Percentiles rank a stretch among this genome's conserved stretches.
phyloP scores from a whole-genome alignment of 176 grass and related monocot genomes.

The Carex kokanica region DNA sequence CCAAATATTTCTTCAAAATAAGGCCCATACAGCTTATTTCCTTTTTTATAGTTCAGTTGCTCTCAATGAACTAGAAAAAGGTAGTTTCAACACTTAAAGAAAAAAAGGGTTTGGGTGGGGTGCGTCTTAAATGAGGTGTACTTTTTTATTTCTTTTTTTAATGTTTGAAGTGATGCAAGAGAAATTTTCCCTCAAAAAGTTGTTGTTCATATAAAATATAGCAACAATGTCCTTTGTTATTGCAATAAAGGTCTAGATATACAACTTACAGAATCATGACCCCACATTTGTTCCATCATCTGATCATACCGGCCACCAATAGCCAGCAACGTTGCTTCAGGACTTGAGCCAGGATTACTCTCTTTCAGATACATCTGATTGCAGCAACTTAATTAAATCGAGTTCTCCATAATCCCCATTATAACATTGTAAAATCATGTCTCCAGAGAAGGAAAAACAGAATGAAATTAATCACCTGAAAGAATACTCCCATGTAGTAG shows the following conservation, averaged over 20 bases:
- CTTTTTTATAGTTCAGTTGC: not conserved
- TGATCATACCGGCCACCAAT: conserved; percentile 89
- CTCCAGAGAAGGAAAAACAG: conserved; percentile 15
- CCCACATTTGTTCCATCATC: conserved; percentile 69
- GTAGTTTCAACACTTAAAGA: not conserved
- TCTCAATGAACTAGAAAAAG: not conserved
- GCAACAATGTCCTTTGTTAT: not conserved
- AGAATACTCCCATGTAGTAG: conserved; percentile 73
- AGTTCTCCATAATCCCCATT: not conserved
- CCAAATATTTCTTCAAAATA: conserved; percentile 3
- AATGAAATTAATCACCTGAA: conserved; percentile 58
- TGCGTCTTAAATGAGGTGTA: not conserved
- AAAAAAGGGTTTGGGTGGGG: not conserved
- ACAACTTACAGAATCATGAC: conserved; percentile 54
- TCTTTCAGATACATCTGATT: conserved; percentile 82
- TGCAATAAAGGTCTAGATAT: not conserved
- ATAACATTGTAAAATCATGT: not conserved
- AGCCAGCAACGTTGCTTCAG: conserved; percentile 72
- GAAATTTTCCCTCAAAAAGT: not conserved
- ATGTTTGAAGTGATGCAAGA: not conserved
- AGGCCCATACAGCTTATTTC: not conserved
- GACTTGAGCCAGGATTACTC: conserved; percentile 38
- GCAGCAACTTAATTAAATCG: conserved; percentile 16
- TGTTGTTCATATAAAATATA: not conserved
- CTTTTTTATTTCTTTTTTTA: not conserved